Evolutionary conservation across 257 asterid genomes (phyloP), one percentile per base, ranked within the genome.

Genomic region (Nicotiana otophora): DNA sequence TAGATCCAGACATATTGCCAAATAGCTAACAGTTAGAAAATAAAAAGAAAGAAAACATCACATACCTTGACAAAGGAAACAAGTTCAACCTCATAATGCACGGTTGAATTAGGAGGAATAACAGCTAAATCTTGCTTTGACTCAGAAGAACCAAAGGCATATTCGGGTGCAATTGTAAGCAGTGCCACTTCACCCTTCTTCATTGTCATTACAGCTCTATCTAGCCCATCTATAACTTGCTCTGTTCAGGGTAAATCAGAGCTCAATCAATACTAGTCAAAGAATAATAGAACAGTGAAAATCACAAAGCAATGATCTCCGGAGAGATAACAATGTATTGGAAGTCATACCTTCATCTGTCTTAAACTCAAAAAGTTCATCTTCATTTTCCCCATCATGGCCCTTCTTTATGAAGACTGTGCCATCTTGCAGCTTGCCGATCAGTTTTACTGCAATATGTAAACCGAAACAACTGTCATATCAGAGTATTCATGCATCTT

Each of bases 191-290:
- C 97, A 67, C 95, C 95, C 83, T 92, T 92, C 83, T 90, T 92
- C 97, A 92, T 92, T 46, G 87, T 74, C 17, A 60, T 20, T 63
- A 92, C 93, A 76, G 93, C 97, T 85, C 79, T 83, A 85, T 92
- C 95, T 72, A 91, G 81, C 77, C 97, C 97, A 82, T 92, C 95
- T 34, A 88, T 83, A 16, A 90, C 93, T 91, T 92, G 94, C 83
- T 91, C 94, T 92, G 90, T 86, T 83, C 58, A 82, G 54, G 33
- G 19, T 28, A 19, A 61, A 36, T 12, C 20, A 76, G 34, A 42
- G 75, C 23, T n/a, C 33, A 6, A 26, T 30, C 6, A 7, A 58
- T 4, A 28, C 60, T 3, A 1, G 14, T 70, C 39, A 75, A 2
- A 9, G 4, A 1, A 70, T 70, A n/a, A 75, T 26, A 75, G 20